Base-by-base conservation (phyloP, 805 yeast species). In the Wickerhamiella musiphila region DNA sequence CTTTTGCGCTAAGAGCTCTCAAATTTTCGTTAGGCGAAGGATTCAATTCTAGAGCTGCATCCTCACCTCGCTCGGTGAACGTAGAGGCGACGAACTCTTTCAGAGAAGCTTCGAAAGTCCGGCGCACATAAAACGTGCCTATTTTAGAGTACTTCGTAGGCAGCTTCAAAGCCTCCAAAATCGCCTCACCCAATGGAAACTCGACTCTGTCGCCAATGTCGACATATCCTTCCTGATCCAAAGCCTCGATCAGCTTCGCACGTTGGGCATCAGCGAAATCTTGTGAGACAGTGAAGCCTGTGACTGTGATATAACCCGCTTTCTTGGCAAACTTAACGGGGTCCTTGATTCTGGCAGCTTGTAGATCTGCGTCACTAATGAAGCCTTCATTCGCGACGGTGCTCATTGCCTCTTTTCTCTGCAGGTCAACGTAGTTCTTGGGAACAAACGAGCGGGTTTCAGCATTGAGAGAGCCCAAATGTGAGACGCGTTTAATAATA, bases 191-290 rank as follows among this genome's bases (percentile, higher is more conserved):
- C 4, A 23, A 15, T n/a, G n/a, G n/a, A n/a, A 24, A 18, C 30
- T 28, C 30, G 6, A 28, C 9, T 9, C 19, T 23, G 20, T 33
- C 41, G 9, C 38, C 22, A 14, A 36, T 21, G 28, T 40, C 47
- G 20, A 31, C 35, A 20, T 25, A 39, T 4, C 41, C 32, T 18
- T n/a, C 17, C 13, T 25, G 16, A 8, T 32, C 33, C 7, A 44
- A 33, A 3, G 21, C 21, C 5, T 18, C 17, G 7, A 19, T 26
- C 8, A 38, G 28, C 3, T 20, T 21, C 7, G 10, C 18, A 12
- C 11, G 20, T 18, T 32, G 32, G 21, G 12, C 13, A 3, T 21
- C 31, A 9, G 37, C 18, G 20, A 36, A 38, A 23, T 18, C 32
- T 7, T 14, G 15, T 11, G 34, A 26, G 15, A 42, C 35, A 1